These are phyloP conservation scores for Cladophialophora chaetospira DNA, from an alignment of 2,329 filamentous ascomycete species.

Conservation along the genomic window DNA sequence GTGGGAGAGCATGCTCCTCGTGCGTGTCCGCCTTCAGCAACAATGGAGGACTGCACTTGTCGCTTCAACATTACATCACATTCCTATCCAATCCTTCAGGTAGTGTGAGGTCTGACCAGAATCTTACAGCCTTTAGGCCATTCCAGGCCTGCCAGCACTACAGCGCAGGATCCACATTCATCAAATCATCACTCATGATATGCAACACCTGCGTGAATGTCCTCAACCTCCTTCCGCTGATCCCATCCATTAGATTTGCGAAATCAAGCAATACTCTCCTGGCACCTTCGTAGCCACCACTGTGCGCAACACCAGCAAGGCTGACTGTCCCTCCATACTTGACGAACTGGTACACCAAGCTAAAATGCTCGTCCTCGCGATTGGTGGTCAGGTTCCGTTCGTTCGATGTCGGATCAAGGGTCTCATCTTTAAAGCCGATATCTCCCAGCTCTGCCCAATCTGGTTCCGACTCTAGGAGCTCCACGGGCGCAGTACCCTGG, in stretches of 20 bases:
- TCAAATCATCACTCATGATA: constrained; percentile 54
- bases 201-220: constrained; percentile 56
- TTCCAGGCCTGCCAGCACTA: not conserved
- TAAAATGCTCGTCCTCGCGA: constrained; percentile 25
- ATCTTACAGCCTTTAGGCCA: not conserved
- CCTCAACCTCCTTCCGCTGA: constrained; percentile 54
- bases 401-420: constrained; percentile 7
- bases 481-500: constrained; percentile 37
- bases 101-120: no score
- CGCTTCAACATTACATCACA: no score
- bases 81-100: not conserved
- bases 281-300: constrained; percentile 55
- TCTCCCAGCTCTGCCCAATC: constrained; percentile 49
- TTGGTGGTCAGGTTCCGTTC: constrained; percentile 38
- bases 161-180: constrained; percentile 27
- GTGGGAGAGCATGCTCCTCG: no score
- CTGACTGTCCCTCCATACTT: constrained; percentile 52
- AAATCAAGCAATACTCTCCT: constrained; percentile 55
- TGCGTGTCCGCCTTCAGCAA: no score
- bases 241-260: constrained; percentile 55
- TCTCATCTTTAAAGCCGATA: constrained; percentile 24
- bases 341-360: constrained; percentile 44
- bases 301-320: constrained; percentile 51
- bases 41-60: no score
- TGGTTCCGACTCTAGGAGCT: constrained; percentile 51